Evolutionary conservation across 306 rosid genomes (phyloP).

Genomic region (Glycine soja): DNA sequence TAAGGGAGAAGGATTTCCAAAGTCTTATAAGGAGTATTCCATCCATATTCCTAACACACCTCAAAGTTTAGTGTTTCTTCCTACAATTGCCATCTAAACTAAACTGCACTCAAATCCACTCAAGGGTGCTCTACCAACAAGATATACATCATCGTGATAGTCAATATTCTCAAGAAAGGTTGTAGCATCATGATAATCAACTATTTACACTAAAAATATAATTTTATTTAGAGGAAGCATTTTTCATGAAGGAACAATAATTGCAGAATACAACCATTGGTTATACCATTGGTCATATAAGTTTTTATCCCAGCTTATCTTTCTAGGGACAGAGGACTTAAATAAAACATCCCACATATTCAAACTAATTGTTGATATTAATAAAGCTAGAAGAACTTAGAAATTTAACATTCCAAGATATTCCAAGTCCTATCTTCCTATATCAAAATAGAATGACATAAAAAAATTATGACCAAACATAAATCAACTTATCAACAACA

Average conservation of each 20-base stretch:
- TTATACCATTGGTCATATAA: conserved; percentile 1
- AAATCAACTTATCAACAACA: too few relatives aligned
- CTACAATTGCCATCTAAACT: too few relatives aligned
- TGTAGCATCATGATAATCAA: neutral
- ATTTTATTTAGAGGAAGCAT: conserved; percentile 13
- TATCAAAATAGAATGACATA: too few relatives aligned
- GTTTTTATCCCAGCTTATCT: neutral
- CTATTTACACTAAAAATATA: conserved; percentile 10
- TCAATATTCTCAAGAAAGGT: conserved; percentile 5
- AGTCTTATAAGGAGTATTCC: too few relatives aligned
- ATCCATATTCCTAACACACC: too few relatives aligned
- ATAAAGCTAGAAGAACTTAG: neutral
- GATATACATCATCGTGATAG: too few relatives aligned
- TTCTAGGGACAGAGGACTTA: neutral
- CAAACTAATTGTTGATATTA: neutral
- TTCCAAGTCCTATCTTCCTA: conserved; percentile 5
- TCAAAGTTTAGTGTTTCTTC: too few relatives aligned
- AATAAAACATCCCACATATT: conserved; percentile 18
- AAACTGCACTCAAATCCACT: too few relatives aligned
- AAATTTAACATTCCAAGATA: conserved; percentile 27
- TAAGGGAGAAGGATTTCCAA: too few relatives aligned
- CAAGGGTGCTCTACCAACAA: too few relatives aligned
- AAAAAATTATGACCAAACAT: too few relatives aligned
- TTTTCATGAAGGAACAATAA: neutral
- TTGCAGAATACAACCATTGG: conserved; percentile 17